Evolutionary conservation across 2,329 filamentous ascomycete species (phyloP), one percentile per base, ranked within the genome.

Genomic region (Colletotrichum tropicale): DNA sequence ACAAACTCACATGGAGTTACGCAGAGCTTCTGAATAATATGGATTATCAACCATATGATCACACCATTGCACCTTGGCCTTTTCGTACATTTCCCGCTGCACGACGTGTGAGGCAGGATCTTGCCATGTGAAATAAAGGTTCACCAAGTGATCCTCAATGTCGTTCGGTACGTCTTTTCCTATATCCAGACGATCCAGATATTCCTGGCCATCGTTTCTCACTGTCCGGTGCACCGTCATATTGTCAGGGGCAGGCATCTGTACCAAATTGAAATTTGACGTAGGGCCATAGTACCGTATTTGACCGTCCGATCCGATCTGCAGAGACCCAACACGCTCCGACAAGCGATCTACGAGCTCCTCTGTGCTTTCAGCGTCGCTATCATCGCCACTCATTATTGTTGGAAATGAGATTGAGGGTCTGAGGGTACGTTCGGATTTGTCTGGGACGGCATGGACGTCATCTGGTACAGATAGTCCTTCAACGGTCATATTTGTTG

Each of bases 11-110:
- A 81, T 80, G 13, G 80, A 75, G 32, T 81, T 81, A 0, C 77
- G 77, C 6, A 81, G 58, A 3, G 80, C 76, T 36, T 81, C 80
- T 2, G 80, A 81, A 62, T 80, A 81, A 61, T 81, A 81, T 2
- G 80, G 79, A 12, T 36, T 52, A 24, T 66, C 62, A 24, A 64
- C 13, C 36, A 28, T 66, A 9, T 38, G 24, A 18, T 66, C 62
- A 28, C 36, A 16, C 62, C 62, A 66, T 16, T 48, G 36, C 15
- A 66, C 16, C 76, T 79, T n/a, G 79, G 77, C 30, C 77, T 70
- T 16, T 74, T 71, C 24, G 55, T 78, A 81, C 66, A 80, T 79
- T 43, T 70, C 60, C 7, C 77, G 76, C 34, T 81, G 75, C 6
- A 81, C 80, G 1, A 81, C 77, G 24, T 81, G 79, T 12, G 79